Conservation (phyloP, 306 rosid species). For the Inga oerstediana region DNA sequence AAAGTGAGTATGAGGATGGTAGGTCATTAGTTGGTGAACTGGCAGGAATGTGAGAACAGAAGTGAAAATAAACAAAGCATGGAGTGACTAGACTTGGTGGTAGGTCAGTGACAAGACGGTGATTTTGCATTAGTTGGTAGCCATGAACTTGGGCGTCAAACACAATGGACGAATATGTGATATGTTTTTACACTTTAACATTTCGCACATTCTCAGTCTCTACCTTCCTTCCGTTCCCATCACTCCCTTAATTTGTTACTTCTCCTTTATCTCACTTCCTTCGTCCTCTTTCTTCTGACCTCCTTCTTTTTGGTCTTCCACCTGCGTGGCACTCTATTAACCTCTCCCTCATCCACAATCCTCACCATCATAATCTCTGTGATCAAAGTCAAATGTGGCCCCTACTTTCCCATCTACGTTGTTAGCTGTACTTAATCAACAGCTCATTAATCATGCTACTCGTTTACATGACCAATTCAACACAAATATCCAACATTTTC, state of each 20-base stretch:
- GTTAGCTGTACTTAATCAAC: background rate
- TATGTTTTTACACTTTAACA: background rate
- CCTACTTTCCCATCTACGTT: background rate
- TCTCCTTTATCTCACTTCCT: background rate
- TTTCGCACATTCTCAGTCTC: background rate
- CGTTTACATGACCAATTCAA: background rate
- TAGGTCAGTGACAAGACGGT: background rate
- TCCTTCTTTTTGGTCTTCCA: background rate
- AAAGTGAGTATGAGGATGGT: background rate
- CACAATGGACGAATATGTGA: background rate
- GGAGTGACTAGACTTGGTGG: background rate
- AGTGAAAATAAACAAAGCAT: background rate
- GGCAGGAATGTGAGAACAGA: background rate
- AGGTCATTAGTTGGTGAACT: too few relatives aligned
- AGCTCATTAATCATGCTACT: background rate
- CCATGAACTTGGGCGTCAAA: background rate
- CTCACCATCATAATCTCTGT: background rate
- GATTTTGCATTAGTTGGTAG: background rate
- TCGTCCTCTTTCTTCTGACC: slow-evolving; percentile 5
- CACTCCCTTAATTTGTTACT: background rate
- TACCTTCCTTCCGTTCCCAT: background rate
- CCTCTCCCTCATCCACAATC: background rate
- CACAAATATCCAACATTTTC: background rate
- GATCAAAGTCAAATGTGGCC: background rate
- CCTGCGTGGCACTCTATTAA: background rate